These are phyloP conservation scores for Oleoguttula mirabilis DNA, from an alignment of 495 filamentous ascomycete species.

Conservation along the genomic window DNA sequence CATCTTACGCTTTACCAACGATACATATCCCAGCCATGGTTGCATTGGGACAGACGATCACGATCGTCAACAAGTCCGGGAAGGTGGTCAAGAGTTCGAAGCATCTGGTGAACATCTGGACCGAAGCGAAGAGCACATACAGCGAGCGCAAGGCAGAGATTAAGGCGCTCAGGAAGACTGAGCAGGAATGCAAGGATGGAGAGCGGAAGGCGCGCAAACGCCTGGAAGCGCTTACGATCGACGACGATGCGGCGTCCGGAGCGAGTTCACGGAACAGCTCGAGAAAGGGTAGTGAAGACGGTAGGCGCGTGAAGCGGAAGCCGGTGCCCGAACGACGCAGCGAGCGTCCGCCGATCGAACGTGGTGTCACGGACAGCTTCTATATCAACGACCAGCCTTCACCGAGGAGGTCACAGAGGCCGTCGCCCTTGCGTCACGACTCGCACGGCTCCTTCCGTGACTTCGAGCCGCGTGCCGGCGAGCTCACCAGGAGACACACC, in stretches of 20 bases:
- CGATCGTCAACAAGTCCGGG: slow-evolving; percentile 82
- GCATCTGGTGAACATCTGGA: slow-evolving; percentile 75
- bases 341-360: slow-evolving; percentile 9
- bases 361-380: slow-evolving; percentile 26
- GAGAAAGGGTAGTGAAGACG: slow-evolving; percentile 5
- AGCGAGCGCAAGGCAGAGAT: slow-evolving; percentile 69
- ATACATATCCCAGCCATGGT: slow-evolving; percentile 13
- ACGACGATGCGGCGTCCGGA: slow-evolving; percentile 28
- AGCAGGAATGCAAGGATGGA: slow-evolving; percentile 29
- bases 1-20: background rate
- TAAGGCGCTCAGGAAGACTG: slow-evolving; percentile 49
- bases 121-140: slow-evolving; percentile 76
- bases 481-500: slow-evolving; percentile 27
- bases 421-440: slow-evolving; percentile 19
- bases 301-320: background rate
- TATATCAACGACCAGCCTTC: slow-evolving; percentile 25
- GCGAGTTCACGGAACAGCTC: slow-evolving; percentile 35
- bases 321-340: slow-evolving; percentile 13
- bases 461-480: slow-evolving; percentile 15
- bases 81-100: slow-evolving; percentile 68
- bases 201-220: slow-evolving; percentile 41
- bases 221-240: slow-evolving; percentile 38
- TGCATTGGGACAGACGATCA: slow-evolving; percentile 57
- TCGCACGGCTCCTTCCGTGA: slow-evolving; percentile 1
- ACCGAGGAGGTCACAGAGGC: slow-evolving; percentile 13